Evolutionary conservation across 2,329 filamentous ascomycete genomes (phyloP), one percentile per base, ranked within the genome.

Genomic region (Fusarium transvaalense): DNA sequence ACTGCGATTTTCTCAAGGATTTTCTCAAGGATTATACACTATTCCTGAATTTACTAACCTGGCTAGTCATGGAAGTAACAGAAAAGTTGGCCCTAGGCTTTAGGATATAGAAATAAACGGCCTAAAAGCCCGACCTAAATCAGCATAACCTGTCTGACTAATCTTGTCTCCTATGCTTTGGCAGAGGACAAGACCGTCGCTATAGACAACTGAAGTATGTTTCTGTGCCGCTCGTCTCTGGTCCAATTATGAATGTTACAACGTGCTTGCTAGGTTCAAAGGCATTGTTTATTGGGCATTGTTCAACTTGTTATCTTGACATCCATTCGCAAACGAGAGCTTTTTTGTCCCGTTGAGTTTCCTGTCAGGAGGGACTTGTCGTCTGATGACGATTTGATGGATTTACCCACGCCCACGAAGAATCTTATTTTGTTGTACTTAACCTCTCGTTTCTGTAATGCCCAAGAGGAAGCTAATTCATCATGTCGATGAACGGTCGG

Each of bases 161-260:
- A n/a, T n/a, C n/a, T n/a, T n/a, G n/a, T n/a, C n/a, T n/a, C n/a
- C n/a, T n/a, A n/a, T n/a, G n/a, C n/a, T n/a, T n/a, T n/a, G n/a
- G n/a, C n/a, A n/a, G n/a, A n/a, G n/a, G n/a, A n/a, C 51, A 25
- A 34, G 13, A 25, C 23, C 21, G 27, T 41, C n/a, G 25, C 31
- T 31, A 35, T n/a, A 38, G 42, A 34, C 46, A 21, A 32, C 32
- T 15, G 38, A 58, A 47, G 59, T 42, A 46, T 38, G 52, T 46
- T 60, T 32, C 37, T 27, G 31, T 56, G 27, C 27, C 9, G 39
- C 25, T 41, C n/a, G 41, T 23, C 45, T 46, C 13, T 51, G 32
- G 35, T 51, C 32, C 47, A 34, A 37, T 29, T n/a, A 42, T n/a
- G 34, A 17, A 25, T 25, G 23, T 25, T 29, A 29, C 10, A 29